Base-by-base conservation (phyloP, 2,329 filamentous ascomycete genomes). In the Ascochyta clinopodiicola region DNA sequence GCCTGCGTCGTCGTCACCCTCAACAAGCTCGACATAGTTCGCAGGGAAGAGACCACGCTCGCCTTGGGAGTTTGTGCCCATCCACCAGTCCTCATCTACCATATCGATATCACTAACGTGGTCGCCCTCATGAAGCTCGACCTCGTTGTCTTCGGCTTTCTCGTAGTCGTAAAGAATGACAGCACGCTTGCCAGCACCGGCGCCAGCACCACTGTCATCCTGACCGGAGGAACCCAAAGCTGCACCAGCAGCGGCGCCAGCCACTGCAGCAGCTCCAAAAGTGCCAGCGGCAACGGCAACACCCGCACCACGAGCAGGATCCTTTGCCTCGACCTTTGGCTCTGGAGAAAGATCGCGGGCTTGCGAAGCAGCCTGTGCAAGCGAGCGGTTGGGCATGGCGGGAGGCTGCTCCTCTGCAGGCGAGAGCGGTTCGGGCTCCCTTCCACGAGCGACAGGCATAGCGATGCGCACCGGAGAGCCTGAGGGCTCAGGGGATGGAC, bases 21-120 rank as follows among this genome's bases (percentile, higher is more conserved):
- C 88, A 32, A 95, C 82, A 21, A 96, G 76, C 75, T 96, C 92
- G 48, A 99, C 94, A 64, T 99, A 99, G 81, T 97, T 98, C 79
- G 91, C 95, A 5, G 95, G 95, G 82, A 99, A 98, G 32, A 99
- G 82, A 43, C 95, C 95, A 55, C 83, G 88, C 76, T 97, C 92
- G 66, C 95, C 95, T 59, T 82, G 83, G 21, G 84, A 80, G 79
- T 98, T 99, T 63, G 89, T 91, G 38, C 96, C 95, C 85, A 96
- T 90, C 95, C 95, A 99, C 95, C 95, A 99, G 73, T 99, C 94
- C 46, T 96, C 90, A 67, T 98, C 95, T 2, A 99, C 92, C 90
- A 96, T 96, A 60, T 98, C 92, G 68, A 99, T 96, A 72, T 96
- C 89, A 22, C 85, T 92, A 34, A 99, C 89, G 61, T 88, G 86